These are phyloP conservation scores for Pyrus hybrid DNA, from an alignment of 331 rosid genomes.

Conservation along the genomic window DNA sequence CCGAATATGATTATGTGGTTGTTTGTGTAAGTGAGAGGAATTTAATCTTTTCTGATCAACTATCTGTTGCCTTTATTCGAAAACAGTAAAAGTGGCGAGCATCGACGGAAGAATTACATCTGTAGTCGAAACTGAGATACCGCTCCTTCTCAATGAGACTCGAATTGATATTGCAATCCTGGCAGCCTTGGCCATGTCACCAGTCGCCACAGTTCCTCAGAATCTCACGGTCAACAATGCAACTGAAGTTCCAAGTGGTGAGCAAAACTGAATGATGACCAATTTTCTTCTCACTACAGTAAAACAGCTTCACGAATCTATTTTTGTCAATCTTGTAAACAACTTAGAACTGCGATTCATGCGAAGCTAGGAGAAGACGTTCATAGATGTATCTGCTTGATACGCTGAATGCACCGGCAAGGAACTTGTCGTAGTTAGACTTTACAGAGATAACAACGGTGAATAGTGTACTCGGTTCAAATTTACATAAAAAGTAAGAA, in stretches of 20 bases:
- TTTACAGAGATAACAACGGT: neutral
- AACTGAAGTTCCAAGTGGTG: neutral
- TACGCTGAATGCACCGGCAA: neutral
- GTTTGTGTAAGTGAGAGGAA: too few species aligned
- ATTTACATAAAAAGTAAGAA: slow-evolving; percentile 1
- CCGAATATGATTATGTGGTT: too few species aligned
- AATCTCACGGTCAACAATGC: slow-evolving; percentile 15
- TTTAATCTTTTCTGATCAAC: too few species aligned
- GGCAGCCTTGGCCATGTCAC: slow-evolving; percentile 30
- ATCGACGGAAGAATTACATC: slow-evolving; percentile 30
- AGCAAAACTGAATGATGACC: neutral
- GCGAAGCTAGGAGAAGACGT: neutral
- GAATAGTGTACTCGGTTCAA: neutral
- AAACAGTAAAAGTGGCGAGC: slow-evolving; percentile 34
- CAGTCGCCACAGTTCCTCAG: slow-evolving; percentile 24
- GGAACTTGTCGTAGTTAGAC: neutral
- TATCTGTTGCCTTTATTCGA: neutral
- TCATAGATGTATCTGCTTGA: neutral
- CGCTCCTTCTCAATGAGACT: slow-evolving; percentile 14
- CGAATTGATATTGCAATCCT: slow-evolving; percentile 32
- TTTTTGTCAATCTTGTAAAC: neutral
- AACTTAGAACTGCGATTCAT: neutral
- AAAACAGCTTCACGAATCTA: neutral
- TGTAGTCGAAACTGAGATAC: slow-evolving; percentile 9
- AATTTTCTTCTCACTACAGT: neutral